Evolutionary conservation across 768 basidiomycete species (phyloP).

Genomic region (Jaapia argillacea): DNA sequence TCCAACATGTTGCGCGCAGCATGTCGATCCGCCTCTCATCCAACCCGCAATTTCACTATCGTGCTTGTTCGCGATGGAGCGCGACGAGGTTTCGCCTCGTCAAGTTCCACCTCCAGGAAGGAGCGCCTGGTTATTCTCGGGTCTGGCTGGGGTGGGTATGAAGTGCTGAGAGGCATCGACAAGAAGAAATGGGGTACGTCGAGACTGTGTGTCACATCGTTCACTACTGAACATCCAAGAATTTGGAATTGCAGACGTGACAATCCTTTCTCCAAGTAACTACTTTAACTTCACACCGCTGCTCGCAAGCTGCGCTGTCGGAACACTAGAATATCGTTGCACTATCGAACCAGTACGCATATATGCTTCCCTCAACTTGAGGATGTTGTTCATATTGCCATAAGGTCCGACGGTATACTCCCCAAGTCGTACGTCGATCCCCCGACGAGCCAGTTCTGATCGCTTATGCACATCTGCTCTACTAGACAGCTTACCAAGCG

Average conservation of each 20-base stretch:
- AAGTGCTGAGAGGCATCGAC: conserved; percentile 53
- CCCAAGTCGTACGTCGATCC: conserved; percentile 15
- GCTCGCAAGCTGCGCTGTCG: conserved; percentile 64
- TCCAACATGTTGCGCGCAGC: no score
- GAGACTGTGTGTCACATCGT: background rate
- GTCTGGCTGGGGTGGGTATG: conserved; percentile 75
- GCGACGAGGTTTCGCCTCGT: no score
- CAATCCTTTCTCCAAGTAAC: conserved; percentile 52
- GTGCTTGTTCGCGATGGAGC: no score
- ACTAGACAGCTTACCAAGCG: conserved; percentile 54
- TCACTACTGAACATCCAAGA: no score
- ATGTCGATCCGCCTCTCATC: no score
- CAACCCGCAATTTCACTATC: no score
- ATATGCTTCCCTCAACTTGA: conserved; percentile 1
- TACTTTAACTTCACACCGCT: conserved; percentile 66
- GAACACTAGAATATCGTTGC: conserved; percentile 75
- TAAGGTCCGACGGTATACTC: conserved; percentile 17
- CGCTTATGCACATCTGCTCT: background rate
- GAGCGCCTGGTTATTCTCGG: conserved; percentile 56
- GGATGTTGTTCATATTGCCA: background rate
- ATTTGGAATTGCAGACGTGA: conserved; percentile 43
- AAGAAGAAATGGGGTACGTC: conserved; percentile 58
- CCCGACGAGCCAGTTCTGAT: background rate
- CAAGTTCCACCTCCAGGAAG: no score
- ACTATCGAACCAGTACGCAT: conserved; percentile 67